phyloP scores from a whole-genome alignment of 139 green algal species.

The Dunaliella sp. region DNA sequence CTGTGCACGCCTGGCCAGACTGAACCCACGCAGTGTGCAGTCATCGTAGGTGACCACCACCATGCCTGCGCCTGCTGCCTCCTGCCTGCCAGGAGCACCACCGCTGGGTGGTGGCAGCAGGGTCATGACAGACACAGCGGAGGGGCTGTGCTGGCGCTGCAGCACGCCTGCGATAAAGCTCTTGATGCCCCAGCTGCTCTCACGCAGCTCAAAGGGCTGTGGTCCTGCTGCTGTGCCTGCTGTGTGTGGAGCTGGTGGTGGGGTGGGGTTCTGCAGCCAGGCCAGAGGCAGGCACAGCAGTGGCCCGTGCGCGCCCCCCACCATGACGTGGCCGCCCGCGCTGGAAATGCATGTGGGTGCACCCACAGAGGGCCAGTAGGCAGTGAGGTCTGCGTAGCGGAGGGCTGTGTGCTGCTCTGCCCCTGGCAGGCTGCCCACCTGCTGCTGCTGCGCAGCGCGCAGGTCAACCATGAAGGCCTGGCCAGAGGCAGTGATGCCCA shows the following conservation, averaged over 20 bases:
- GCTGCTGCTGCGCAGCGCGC: conserved; percentile 14
- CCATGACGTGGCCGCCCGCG: conserved; percentile 16
- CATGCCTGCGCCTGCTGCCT: not conserved
- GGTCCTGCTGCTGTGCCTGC: not conserved
- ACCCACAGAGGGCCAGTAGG: conserved; percentile 26
- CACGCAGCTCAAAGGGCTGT: conserved; percentile 25
- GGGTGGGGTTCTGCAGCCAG: not conserved
- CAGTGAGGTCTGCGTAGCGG: conserved; percentile 17
- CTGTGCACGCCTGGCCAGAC: conserved; percentile 17
- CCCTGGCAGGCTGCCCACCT: not conserved
- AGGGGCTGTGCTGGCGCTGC: conserved; percentile 23
- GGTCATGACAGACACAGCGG: conserved; percentile 12
- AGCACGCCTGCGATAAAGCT: conserved; percentile 39
- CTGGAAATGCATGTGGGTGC: conserved; percentile 34
- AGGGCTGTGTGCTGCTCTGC: not conserved
- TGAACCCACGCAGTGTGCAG: conserved; percentile 32
- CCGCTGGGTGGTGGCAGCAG: not conserved
- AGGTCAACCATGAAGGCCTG: conserved; percentile 3
- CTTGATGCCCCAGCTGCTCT: conserved; percentile 38
- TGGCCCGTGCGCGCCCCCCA: conserved; percentile 33
- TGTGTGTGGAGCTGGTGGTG: not conserved
- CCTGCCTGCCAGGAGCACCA: not conserved
- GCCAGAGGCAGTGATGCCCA: conserved; percentile 14
- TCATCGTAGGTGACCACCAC: conserved; percentile 47
- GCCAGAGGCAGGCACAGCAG: conserved; percentile 27